Conservation (phyloP, 345 rosid genomes). For the Gossypium stocksii region DNA sequence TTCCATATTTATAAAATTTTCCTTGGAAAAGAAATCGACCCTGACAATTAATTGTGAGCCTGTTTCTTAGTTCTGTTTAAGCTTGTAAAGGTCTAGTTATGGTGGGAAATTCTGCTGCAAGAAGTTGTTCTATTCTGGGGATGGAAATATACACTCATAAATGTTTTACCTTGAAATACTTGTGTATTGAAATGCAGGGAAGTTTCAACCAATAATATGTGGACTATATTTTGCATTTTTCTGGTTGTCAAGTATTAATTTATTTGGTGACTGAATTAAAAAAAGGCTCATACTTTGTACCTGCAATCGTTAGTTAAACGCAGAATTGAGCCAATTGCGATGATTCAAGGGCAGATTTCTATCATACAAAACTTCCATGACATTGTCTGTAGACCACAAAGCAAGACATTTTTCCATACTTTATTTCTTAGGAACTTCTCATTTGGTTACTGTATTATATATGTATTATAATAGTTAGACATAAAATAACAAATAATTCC, state of each 20-base stretch:
- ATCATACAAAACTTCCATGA: too few relatives aligned
- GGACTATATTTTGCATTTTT: neutral
- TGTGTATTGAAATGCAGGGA: neutral
- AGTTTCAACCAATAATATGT: neutral
- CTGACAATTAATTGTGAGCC: neutral
- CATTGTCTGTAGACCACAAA: neutral
- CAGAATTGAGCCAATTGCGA: neutral
- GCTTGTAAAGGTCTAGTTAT: too few relatives aligned
- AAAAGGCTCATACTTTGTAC: neutral
- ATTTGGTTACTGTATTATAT: too few relatives aligned
- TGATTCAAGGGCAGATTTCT: neutral
- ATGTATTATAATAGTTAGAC: too few relatives aligned
- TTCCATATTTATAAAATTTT: neutral
- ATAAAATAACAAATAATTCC: too few relatives aligned
- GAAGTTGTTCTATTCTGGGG: too few relatives aligned
- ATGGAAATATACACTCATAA: neutral
- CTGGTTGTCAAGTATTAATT: neutral
- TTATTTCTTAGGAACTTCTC: too few relatives aligned
- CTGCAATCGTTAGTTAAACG: neutral
- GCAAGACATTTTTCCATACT: neutral
- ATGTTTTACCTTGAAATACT: neutral
- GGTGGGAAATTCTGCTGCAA: too few relatives aligned
- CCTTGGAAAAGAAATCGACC: neutral
- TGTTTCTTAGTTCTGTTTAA: neutral
- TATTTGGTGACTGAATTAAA: neutral